Evolutionary conservation across 345 rosid species (phyloP), one percentile per base, ranked within the genome.

Genomic region (sweet orange (Citrus sinensis)): DNA sequence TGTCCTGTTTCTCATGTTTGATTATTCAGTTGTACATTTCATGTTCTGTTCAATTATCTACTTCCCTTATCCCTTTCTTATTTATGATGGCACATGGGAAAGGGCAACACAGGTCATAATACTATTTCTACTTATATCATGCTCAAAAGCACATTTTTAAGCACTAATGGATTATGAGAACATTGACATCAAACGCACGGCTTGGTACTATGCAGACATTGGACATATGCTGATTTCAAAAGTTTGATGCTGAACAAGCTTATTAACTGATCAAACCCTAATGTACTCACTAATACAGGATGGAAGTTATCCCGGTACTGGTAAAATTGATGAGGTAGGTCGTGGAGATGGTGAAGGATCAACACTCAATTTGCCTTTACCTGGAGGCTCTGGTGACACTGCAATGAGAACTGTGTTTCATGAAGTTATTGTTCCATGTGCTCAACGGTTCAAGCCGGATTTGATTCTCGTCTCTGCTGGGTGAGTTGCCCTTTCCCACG

Each of bases 391-490:
- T 58, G 98, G 99, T 58, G 94, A 95, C 84, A 76, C 75, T 71
- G 89, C 99, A 54, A 95, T 92, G 94, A 91, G 93, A 88, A 87
- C 86, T 11, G 88, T 83, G 78, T 95, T 95, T 62, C 93, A 93
- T 75, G 96, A 95, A 81, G 92, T 95, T 76, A 91, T 95, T 77
- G 96, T 88, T 27, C 99, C 98, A 20, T 86, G 91, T 80, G 98
- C 88, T 78, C 97, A 90, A 84, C 88, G 92, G 78, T 95, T 95
- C 88, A 92, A 92, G 80, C 98, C 98, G 61, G 97, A 95, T 77
- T 90, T 93, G 66, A 91, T 95, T 80, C 98, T 95, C 4, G 93
- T 93, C 82, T 95, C 99, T n/a, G 99, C 99, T 7, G 97, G 99
- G 99, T 93, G 67, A 88, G 94, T 84, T 78, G 32, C 35, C 27